phyloP scores from a whole-genome alignment of 306 rosid genomes.

The Cyclanthera cordifolia region DNA sequence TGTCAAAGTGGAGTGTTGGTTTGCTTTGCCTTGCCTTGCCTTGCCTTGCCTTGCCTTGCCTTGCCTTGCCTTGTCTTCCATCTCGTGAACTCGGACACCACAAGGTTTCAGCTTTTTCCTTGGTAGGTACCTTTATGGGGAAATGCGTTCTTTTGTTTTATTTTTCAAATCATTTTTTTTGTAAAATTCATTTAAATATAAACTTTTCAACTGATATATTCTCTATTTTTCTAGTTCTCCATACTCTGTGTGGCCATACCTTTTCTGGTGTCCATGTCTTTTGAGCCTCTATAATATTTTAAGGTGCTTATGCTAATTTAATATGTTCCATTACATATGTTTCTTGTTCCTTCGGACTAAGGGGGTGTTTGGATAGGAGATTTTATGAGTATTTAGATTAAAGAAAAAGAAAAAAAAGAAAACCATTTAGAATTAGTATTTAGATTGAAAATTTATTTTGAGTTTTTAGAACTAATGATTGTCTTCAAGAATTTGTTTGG shows the following conservation, averaged over 20 bases:
- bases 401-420: no score
- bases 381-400: no score
- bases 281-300: not conserved
- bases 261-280: not conserved
- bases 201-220: not conserved
- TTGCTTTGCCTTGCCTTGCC: no score
- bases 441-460: no score
- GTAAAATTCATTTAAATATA: not conserved
- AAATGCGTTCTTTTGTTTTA: not conserved
- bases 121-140: no score
- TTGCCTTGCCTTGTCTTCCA: not conserved
- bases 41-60: no score
- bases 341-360: not conserved
- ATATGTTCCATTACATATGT: not conserved
- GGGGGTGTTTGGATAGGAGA: not conserved
- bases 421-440: no score
- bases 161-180: not conserved
- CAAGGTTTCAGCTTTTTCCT: not conserved
- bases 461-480: no score
- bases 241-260: not conserved
- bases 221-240: not conserved
- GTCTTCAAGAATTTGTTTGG: no score
- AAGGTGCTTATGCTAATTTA: not conserved
- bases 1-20: not conserved
- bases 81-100: not conserved